Conservation (phyloP, 1,284 basidiomycete species). For the Ceratobasidium sp. region DNA sequence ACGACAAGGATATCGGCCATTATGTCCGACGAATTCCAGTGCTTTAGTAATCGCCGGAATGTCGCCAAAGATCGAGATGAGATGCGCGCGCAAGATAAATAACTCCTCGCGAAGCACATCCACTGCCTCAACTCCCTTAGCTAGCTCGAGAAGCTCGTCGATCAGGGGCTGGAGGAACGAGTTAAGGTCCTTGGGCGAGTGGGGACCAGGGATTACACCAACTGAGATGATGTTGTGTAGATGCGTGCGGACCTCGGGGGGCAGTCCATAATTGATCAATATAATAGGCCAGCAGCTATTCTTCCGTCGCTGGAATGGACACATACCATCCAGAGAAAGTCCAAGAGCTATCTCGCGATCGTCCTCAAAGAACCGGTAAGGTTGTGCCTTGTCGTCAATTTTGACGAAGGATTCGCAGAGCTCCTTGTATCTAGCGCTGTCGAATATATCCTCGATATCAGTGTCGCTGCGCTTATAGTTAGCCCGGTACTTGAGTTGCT, state of each 20-base stretch:
- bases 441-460: slow-evolving; percentile 37
- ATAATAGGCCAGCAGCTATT: slow-evolving; percentile 37
- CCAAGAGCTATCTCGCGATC: slow-evolving; percentile 37
- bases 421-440: slow-evolving; percentile 22
- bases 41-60: slow-evolving; percentile 46
- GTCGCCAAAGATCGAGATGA: slow-evolving; percentile 44
- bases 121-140: slow-evolving; percentile 38
- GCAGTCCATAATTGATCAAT: slow-evolving; percentile 43
- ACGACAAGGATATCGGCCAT: slow-evolving; percentile 27
- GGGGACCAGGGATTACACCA: slow-evolving; percentile 44
- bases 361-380: slow-evolving; percentile 48
- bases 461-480: neutral
- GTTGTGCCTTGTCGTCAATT: slow-evolving; percentile 49
- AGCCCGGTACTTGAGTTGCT: slow-evolving; percentile 33
- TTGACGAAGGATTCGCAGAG: slow-evolving; percentile 51
- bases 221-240: slow-evolving; percentile 38
- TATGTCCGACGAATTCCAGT: slow-evolving; percentile 41
- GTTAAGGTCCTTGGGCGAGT: slow-evolving; percentile 19
- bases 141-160: slow-evolving; percentile 43
- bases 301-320: slow-evolving; percentile 18
- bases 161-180: slow-evolving; percentile 12
- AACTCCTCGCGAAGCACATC: slow-evolving; percentile 8
- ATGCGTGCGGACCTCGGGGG: slow-evolving; percentile 32
- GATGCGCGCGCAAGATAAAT: slow-evolving; percentile 4
- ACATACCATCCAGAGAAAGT: slow-evolving; percentile 42